Percentiles rank a stretch among this genome's conserved stretches.
phyloP scores from a whole-genome alignment of 1,284 basidiomycete species.

The Omphalotus olearius region DNA sequence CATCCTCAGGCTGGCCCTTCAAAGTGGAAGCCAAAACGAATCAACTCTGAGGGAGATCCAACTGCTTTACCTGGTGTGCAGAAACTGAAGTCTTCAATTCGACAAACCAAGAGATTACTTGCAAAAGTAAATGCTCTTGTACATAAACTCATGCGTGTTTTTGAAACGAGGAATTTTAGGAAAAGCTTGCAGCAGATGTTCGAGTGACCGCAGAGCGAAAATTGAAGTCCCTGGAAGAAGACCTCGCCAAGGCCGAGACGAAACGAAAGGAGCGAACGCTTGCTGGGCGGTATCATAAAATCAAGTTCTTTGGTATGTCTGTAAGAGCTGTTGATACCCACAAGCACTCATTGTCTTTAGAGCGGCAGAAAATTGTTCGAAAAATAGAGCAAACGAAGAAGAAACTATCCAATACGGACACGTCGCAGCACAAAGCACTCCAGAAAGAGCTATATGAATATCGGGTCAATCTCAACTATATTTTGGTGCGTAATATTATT shows the following conservation, averaged over 20 bases:
- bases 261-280: constrained; percentile 66
- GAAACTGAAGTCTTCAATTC: constrained; percentile 75
- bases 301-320: constrained; percentile 83
- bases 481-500: constrained; percentile 51
- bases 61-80: constrained; percentile 53
- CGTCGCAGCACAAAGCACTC: constrained; percentile 31
- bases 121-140: constrained; percentile 53
- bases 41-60: constrained; percentile 21
- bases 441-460: constrained; percentile 51
- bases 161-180: constrained; percentile 34
- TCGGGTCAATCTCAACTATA: constrained; percentile 82
- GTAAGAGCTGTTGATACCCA: not conserved
- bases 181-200: constrained; percentile 74
- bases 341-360: constrained; percentile 31
- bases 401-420: constrained; percentile 33
- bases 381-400: constrained; percentile 65
- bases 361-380: constrained; percentile 77
- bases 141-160: not conserved
- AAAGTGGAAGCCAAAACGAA: constrained; percentile 22
- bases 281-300: constrained; percentile 75
- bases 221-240: constrained; percentile 68
- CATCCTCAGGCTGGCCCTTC: constrained; percentile 20
- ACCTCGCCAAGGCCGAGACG: constrained; percentile 60
- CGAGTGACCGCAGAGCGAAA: constrained; percentile 75
- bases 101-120: constrained; percentile 76